phyloP scores from a whole-genome alignment of 176 grass and related monocot species.

The Aegilops bicornis region DNA sequence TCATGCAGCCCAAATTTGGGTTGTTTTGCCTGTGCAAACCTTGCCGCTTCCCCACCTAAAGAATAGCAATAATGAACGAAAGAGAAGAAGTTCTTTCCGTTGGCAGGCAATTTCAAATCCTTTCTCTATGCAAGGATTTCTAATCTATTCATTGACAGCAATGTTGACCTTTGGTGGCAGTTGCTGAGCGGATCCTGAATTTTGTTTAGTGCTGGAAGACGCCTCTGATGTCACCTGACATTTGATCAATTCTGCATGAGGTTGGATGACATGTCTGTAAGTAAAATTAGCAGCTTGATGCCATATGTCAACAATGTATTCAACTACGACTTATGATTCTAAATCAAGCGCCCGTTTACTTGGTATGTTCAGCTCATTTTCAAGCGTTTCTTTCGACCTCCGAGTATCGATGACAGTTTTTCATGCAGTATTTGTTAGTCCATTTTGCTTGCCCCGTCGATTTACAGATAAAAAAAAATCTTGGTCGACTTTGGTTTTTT shows the following conservation, averaged over 20 bases:
- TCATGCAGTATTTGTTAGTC: background rate
- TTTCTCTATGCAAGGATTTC: background rate
- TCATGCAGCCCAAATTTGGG: background rate
- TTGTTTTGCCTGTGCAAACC: background rate
- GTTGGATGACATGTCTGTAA: background rate
- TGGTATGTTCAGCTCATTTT: background rate
- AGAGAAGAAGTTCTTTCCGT: background rate
- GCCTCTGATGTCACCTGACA: background rate
- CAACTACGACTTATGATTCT: background rate
- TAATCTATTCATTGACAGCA: background rate
- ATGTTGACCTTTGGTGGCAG: slow-evolving; percentile 13
- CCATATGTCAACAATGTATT: slow-evolving; percentile 22
- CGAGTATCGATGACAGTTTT: background rate
- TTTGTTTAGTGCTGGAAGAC: slow-evolving; percentile 29
- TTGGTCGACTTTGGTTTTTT: too few relatives aligned
- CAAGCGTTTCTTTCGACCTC: background rate
- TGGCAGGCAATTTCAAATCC: background rate
- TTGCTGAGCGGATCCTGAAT: background rate
- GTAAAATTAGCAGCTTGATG: background rate
- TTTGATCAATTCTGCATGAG: background rate
- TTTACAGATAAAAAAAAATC: background rate
- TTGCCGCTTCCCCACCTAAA: background rate
- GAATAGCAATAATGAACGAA: background rate
- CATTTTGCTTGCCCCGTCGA: background rate
- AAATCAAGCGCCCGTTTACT: background rate